phyloP scores from a whole-genome alignment of 768 basidiomycete species.

The Russula abietina region DNA sequence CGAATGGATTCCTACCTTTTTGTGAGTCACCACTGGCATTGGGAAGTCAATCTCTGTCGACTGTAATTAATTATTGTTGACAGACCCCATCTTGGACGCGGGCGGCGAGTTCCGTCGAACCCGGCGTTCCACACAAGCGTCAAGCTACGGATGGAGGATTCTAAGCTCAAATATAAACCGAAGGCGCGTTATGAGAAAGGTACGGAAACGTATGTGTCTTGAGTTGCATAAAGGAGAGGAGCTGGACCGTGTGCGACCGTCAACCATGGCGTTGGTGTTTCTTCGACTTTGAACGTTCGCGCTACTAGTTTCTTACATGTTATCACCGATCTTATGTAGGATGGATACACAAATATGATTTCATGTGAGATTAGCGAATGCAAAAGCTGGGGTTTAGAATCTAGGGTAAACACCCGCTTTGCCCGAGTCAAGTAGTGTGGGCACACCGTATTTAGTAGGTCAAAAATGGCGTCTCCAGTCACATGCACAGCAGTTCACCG shows the following conservation, averaged over 20 bases:
- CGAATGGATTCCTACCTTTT: slow-evolving; percentile 47
- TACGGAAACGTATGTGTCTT: slow-evolving; percentile 44
- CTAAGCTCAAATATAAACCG: slow-evolving; percentile 49
- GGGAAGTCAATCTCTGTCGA: not conserved
- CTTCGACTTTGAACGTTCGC: not conserved
- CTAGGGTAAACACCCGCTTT: too few species aligned
- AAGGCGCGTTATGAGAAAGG: slow-evolving; percentile 46
- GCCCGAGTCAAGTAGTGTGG: too few species aligned
- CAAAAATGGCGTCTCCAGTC: too few species aligned
- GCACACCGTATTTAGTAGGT: too few species aligned
- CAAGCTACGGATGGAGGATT: slow-evolving; percentile 47
- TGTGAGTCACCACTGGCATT: slow-evolving; percentile 38
- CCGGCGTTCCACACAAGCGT: slow-evolving; percentile 65
- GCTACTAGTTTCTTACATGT: too few species aligned
- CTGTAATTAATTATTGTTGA: not conserved
- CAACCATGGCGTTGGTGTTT: not conserved
- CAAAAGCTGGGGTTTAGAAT: too few species aligned
- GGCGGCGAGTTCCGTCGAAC: slow-evolving; percentile 43
- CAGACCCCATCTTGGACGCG: slow-evolving; percentile 53
- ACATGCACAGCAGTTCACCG: too few species aligned
- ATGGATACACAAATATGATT: not conserved
- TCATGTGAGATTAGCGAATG: too few species aligned
- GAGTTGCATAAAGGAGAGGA: slow-evolving; percentile 3
- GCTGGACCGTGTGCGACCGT: not conserved
- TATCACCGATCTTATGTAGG: not conserved